Base-by-base conservation (phyloP, 2,329 filamentous ascomycete species). In the Magnaporthales sp. region DNA sequence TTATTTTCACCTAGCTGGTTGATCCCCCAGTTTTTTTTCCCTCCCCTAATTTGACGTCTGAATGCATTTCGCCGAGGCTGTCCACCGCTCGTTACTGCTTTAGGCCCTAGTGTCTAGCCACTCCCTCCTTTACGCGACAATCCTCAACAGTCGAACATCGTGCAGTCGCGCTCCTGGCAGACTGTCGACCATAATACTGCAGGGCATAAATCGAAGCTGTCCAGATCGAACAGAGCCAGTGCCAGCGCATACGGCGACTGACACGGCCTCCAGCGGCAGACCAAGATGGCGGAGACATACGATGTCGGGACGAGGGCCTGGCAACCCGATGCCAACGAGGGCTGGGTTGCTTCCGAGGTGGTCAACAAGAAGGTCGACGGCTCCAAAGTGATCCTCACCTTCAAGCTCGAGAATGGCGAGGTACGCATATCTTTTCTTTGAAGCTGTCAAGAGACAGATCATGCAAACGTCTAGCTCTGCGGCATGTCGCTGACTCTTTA, bases 301-400 rank as follows among this genome's bases (percentile, higher is more conserved):
- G 93, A 98, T 84, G 88, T 97, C 76, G 95, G 94, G 76, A 98
- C 94, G 75, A 89, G 92, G 86, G 95, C 93, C 77, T 99, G 95
- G 95, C 95, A 98, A 86, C 93, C 95, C 74, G 95, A 99, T 83
- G 83, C 87, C 77, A 91, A 91, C 69, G 94, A 99, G 80, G 95
- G 95, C 81, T 99, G 95, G 94, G 88, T 99, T 78, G 91, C 93
- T 76, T 97, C 95, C 62, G 93, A 98, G 84, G 91, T 99, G 73
- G 84, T 90, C 77, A 90, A 91, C 80, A 97, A 95, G 84, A 85
- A 86, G 67, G 82, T 92, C 71, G 85, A 95, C 75, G 95, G 93
- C 69, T 86, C 92, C 75, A 97, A 96, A 77, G 91, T 94, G 75
- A 90, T 85, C 76, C 86, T 99, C 73, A 86, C 93, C 73, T 98